phyloP scores from a whole-genome alignment of 2,329 filamentous ascomycete genomes.

The Arthrobotrys musiformis region DNA sequence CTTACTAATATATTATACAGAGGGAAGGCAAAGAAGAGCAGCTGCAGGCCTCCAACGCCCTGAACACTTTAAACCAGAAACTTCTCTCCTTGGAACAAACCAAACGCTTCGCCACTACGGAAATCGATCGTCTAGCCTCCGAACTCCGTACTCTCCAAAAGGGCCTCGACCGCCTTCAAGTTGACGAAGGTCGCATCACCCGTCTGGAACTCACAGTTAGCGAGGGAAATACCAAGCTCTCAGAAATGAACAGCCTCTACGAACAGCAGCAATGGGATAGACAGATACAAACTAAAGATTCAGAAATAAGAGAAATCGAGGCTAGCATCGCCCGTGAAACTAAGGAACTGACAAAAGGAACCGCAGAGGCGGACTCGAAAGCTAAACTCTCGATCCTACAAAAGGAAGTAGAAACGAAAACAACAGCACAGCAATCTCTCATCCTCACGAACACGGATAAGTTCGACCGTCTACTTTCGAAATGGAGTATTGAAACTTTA shows the following conservation, averaged over 20 bases:
- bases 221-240: slow-evolving; percentile 74
- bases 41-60: slow-evolving; percentile 74
- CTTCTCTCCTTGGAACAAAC: slow-evolving; percentile 78
- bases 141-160: slow-evolving; percentile 74
- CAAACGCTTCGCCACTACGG: slow-evolving; percentile 77
- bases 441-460: slow-evolving; percentile 70
- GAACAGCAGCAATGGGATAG: slow-evolving; percentile 75
- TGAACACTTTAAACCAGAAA: slow-evolving; percentile 77
- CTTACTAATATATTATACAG: slow-evolving; percentile 38
- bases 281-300: slow-evolving; percentile 74
- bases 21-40: slow-evolving; percentile 79
- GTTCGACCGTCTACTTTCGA: slow-evolving; percentile 72
- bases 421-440: slow-evolving; percentile 48
- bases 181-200: slow-evolving; percentile 86
- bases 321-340: slow-evolving; percentile 77
- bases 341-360: slow-evolving; percentile 84
- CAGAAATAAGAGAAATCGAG: slow-evolving; percentile 75
- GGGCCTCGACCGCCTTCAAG: slow-evolving; percentile 76
- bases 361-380: slow-evolving; percentile 80
- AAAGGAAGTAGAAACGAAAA: slow-evolving; percentile 80
- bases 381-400: slow-evolving; percentile 85
- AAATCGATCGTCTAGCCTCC: slow-evolving; percentile 74
- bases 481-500: slow-evolving; percentile 77
- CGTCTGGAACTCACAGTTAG: slow-evolving; percentile 76
- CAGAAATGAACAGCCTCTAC: slow-evolving; percentile 72